A percentile compares a stretch with the other conserved stretches of the same genome.
Conservation (phyloP, 2,329 filamentous ascomycete species). For the Xylariaceae sp. region DNA sequence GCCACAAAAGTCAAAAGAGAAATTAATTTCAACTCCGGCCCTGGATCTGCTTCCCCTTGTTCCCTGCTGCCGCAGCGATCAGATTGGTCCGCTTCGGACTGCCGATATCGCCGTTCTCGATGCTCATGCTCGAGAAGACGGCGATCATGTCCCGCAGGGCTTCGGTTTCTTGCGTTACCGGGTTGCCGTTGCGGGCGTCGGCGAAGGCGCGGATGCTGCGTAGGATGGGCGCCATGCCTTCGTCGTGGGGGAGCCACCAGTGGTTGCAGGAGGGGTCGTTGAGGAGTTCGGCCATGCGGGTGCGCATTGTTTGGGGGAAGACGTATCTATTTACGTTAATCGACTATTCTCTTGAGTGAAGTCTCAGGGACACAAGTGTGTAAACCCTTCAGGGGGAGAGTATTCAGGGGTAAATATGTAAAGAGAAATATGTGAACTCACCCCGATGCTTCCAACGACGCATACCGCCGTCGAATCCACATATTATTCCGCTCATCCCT, state of each 20-base stretch:
- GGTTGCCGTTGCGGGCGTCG: constrained; percentile 64
- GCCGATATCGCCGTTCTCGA: constrained; percentile 35
- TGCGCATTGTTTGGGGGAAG: constrained; percentile 68
- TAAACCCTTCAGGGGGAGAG: too few species aligned
- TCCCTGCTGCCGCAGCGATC: not conserved
- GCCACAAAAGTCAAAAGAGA: too few species aligned
- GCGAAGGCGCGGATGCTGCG: constrained; percentile 75
- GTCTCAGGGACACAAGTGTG: too few species aligned
- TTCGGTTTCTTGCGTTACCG: constrained; percentile 53
- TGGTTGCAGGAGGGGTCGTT: constrained; percentile 62
- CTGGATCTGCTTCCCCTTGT: not conserved
- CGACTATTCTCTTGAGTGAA: too few species aligned
- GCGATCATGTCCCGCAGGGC: constrained; percentile 70
- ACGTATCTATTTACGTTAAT: constrained; percentile 81
- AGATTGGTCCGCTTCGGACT: not conserved
- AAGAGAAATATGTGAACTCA: constrained; percentile 40
- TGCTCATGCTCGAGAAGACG: constrained; percentile 60
- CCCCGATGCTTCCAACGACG: constrained; percentile 72
- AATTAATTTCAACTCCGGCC: too few species aligned
- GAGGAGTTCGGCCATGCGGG: constrained; percentile 72
- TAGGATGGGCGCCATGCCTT: constrained; percentile 68
- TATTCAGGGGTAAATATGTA: not conserved
- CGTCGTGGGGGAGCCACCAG: constrained; percentile 88
- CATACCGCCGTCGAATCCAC: constrained; percentile 78
- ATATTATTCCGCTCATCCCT: constrained; percentile 64